Conservation (phyloP, 1,284 basidiomycete species). For the Bothia castanella region DNA sequence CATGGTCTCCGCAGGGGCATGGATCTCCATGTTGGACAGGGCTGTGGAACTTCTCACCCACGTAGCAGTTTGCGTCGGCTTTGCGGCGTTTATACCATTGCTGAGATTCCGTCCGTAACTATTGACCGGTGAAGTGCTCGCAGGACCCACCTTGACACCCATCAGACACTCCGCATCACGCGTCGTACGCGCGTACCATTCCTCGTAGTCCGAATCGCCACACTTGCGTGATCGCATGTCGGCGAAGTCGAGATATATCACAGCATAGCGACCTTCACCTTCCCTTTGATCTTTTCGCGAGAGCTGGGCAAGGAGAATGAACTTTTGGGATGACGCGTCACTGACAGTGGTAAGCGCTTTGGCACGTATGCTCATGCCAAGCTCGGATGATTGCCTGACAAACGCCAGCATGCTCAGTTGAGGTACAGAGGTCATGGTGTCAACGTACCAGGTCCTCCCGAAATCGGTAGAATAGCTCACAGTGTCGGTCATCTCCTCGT, state of each 20-base stretch:
- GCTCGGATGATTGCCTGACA: slow-evolving; percentile 63
- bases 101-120: slow-evolving; percentile 40
- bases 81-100: slow-evolving; percentile 94
- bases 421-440: neutral
- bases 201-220: slow-evolving; percentile 72
- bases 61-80: slow-evolving; percentile 80
- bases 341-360: slow-evolving; percentile 79
- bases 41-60: slow-evolving; percentile 89
- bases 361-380: slow-evolving; percentile 74
- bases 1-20: slow-evolving; percentile 82
- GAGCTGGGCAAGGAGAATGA: slow-evolving; percentile 79
- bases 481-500: slow-evolving; percentile 76
- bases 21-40: slow-evolving; percentile 79
- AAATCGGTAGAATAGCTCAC: slow-evolving; percentile 85
- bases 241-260: slow-evolving; percentile 85
- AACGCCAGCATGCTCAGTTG: slow-evolving; percentile 47
- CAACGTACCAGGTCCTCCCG: slow-evolving; percentile 75
- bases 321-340: slow-evolving; percentile 92
- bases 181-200: slow-evolving; percentile 77
- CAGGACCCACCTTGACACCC: slow-evolving; percentile 79
- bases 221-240: slow-evolving; percentile 71
- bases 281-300: slow-evolving; percentile 58
- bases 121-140: neutral
- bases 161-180: slow-evolving; percentile 80
- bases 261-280: slow-evolving; percentile 61